Conservation (phyloP, 192 early-diverging fungal species). For the Coemansia pectinata region DNA sequence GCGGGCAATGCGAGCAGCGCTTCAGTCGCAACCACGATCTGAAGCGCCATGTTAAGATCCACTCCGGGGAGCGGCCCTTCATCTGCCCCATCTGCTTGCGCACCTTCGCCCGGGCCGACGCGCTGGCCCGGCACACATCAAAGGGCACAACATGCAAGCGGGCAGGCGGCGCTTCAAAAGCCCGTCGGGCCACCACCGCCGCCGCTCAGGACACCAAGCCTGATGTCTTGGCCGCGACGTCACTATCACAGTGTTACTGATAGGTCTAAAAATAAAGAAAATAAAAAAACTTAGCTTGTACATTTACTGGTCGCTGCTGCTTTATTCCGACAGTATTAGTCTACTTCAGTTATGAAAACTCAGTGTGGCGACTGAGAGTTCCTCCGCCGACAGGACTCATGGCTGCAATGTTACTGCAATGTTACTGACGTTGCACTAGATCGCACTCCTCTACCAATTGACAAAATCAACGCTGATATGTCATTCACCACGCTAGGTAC, state of each 20-base stretch:
- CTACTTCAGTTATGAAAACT: too few species aligned
- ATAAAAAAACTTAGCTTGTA: too few species aligned
- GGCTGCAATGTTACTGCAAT: too few species aligned
- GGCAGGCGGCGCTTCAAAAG: constrained; percentile 16
- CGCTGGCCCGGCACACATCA: constrained; percentile 46
- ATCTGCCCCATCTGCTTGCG: constrained; percentile 59
- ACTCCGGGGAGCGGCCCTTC: constrained; percentile 61
- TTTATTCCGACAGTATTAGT: too few species aligned
- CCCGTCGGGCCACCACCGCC: neutral
- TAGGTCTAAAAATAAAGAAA: too few species aligned
- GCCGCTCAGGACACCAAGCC: neutral
- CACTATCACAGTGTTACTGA: neutral
- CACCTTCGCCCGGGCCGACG: constrained; percentile 51
- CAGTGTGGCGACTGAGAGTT: too few species aligned
- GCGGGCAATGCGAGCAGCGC: constrained; percentile 62
- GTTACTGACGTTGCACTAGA: too few species aligned
- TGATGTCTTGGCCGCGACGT: neutral
- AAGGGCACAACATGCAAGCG: constrained; percentile 55
- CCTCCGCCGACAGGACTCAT: too few species aligned
- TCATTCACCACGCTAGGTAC: too few species aligned
- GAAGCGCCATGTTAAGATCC: constrained; percentile 71
- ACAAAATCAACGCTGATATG: too few species aligned
- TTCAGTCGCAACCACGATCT: constrained; percentile 82
- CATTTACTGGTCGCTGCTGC: too few species aligned
- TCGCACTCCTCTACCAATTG: too few species aligned